Evolutionary conservation across 208 protist species (phyloP).

Genomic region (Herpetomonas tarakana): DNA sequence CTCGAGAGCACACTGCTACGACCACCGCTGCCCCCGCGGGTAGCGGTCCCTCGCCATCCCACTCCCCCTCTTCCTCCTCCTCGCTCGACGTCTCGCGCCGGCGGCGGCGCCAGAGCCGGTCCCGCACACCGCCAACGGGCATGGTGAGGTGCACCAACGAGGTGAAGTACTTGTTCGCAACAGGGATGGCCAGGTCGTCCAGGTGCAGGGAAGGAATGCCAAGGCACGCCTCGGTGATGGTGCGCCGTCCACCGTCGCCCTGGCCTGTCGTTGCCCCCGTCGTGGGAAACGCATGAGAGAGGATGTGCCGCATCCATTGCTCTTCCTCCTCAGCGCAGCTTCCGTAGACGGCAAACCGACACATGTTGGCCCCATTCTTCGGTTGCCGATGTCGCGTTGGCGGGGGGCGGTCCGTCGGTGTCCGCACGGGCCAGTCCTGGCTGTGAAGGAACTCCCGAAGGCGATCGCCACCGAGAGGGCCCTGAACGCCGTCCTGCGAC

Average conservation of each 20-base stretch:
- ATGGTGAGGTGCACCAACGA: slow-evolving; percentile 14
- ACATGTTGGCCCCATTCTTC: not conserved
- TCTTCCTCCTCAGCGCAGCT: slow-evolving; percentile 34
- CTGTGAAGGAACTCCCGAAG: slow-evolving; percentile 52
- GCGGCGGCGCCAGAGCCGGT: not conserved
- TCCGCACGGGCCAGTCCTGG: slow-evolving; percentile 23
- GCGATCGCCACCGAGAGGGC: slow-evolving; percentile 31
- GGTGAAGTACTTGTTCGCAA: slow-evolving; percentile 36
- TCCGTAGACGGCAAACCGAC: slow-evolving; percentile 22
- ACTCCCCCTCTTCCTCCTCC: not conserved
- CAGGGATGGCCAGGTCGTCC: too few species aligned
- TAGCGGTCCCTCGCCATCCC: too few species aligned
- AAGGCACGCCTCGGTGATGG: too few species aligned
- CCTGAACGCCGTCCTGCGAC: slow-evolving; percentile 20
- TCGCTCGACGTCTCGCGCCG: not conserved
- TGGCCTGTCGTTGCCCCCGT: not conserved
- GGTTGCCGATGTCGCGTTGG: not conserved
- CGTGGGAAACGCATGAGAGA: slow-evolving; percentile 6
- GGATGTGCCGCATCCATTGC: slow-evolving; percentile 18
- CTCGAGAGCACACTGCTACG: too few species aligned
- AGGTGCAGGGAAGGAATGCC: too few species aligned
- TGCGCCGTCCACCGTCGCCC: not conserved
- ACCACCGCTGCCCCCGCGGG: too few species aligned
- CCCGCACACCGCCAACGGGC: slow-evolving; percentile 3
- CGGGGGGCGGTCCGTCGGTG: slow-evolving; percentile 1